Evolutionary conservation across 2,329 filamentous ascomycete genomes (phyloP).

Genomic region (Myriosclerotinia duriaeana): DNA sequence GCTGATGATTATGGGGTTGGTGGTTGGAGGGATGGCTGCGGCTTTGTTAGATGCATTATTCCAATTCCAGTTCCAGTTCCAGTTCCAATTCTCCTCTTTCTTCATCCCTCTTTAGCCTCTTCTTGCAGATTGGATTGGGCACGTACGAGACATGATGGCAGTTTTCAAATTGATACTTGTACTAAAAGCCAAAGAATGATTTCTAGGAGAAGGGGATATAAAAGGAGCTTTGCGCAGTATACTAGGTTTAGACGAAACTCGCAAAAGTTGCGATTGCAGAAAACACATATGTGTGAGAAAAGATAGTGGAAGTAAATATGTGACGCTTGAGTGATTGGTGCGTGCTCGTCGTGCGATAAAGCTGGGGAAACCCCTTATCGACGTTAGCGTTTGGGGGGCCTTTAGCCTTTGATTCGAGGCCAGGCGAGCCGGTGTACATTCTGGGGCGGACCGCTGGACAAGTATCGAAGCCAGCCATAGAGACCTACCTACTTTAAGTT

Average conservation of each 20-base stretch:
- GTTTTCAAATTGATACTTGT: not conserved
- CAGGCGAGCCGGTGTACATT: not conserved
- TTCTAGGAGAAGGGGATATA: too few relatives aligned
- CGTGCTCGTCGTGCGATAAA: slow-evolving; percentile 12
- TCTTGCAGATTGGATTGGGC: not conserved
- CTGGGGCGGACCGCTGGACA: not conserved
- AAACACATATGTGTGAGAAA: slow-evolving; percentile 22
- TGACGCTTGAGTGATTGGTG: slow-evolving; percentile 7
- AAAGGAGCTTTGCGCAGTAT: not conserved
- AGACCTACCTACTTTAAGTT: not conserved
- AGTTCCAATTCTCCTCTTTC: too few relatives aligned
- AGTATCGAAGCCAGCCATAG: not conserved
- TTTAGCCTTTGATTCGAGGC: not conserved
- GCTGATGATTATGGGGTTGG: slow-evolving; percentile 68
- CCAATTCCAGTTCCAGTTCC: too few relatives aligned
- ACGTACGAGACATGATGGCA: slow-evolving; percentile 32
- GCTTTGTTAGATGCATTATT: slow-evolving; percentile 7
- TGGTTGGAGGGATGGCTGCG: slow-evolving; percentile 26
- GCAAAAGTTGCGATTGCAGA: slow-evolving; percentile 12
- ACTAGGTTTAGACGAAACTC: slow-evolving; percentile 3
- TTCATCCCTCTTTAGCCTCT: too few relatives aligned
- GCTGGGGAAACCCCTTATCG: slow-evolving; percentile 19
- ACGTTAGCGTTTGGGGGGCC: not conserved
- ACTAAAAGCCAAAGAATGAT: not conserved
- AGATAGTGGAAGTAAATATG: not conserved